These are phyloP conservation scores for Colletotrichum zoysiae DNA, from an alignment of 2,329 filamentous ascomycete genomes.

Conservation along the genomic window DNA sequence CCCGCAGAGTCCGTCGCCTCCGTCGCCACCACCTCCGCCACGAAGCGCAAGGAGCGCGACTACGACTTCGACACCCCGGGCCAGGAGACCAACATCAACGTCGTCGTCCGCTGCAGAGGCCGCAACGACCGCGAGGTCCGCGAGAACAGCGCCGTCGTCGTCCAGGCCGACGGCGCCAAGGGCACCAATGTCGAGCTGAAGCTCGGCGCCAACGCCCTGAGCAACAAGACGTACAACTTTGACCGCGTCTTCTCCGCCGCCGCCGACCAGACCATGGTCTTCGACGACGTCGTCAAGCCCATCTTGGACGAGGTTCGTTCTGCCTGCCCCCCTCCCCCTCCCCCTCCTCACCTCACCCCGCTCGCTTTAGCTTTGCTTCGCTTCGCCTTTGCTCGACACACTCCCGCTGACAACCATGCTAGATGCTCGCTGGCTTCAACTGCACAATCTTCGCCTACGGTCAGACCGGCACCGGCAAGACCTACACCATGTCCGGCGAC, in stretches of 20 bases:
- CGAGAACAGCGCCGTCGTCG: constrained; percentile 94
- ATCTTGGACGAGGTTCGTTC: constrained; percentile 86
- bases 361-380: neutral
- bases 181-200: constrained; percentile 86
- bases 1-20: constrained; percentile 79
- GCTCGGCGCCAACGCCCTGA: constrained; percentile 92
- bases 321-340: too few relatives aligned
- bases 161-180: constrained; percentile 88
- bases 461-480: constrained; percentile 97
- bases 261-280: constrained; percentile 93
- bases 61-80: constrained; percentile 76
- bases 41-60: constrained; percentile 89
- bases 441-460: constrained; percentile 99
- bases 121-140: constrained; percentile 92
- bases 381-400: neutral
- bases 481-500: constrained; percentile 99
- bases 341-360: too few relatives aligned
- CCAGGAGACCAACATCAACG: constrained; percentile 96
- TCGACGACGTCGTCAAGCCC: constrained; percentile 93
- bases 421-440: constrained; percentile 96
- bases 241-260: constrained; percentile 97
- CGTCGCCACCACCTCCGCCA: constrained; percentile 68
- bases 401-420: constrained; percentile 21
- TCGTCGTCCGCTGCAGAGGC: constrained; percentile 93
- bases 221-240: constrained; percentile 96